Base-by-base conservation (phyloP, 768 basidiomycete species). In the Rhodotorula diobovata region DNA sequence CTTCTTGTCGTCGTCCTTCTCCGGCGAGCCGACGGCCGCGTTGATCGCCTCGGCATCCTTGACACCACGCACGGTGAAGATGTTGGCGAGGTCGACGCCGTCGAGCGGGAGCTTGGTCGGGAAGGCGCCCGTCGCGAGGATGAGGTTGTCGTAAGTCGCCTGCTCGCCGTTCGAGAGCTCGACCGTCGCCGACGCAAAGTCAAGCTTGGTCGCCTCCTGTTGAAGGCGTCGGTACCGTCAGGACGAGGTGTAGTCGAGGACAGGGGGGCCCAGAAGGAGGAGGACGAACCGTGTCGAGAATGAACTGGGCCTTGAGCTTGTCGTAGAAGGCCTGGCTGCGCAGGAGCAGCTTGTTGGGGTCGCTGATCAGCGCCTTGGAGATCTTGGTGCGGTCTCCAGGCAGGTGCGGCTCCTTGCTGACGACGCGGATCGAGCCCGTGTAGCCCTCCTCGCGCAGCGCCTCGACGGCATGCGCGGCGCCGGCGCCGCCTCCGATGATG, bases 321-420 rank as follows among this genome's bases (percentile, higher is more conserved):
- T 73, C 62, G 68, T 92, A 83, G 78, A 89, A 89, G 34, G 88
- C 86, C 25, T 87, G 83, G 4, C 85, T 84, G 28, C 86, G 85
- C 84, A 85, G 90, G 79, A 89, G 86, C 45, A 94, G 80, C 81
- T 92, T 91, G n/a, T 86, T 81, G 3, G 87, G 80, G 76, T 93
- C 90, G 28, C 88, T 88, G 53, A 88, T 84, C 62, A 95, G 86
- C 6, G 87, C 87, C 80, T 96, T 95, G 81, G 90, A 91, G 65
- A 95, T 83, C 81, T 90, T 94, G 54, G 93, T 93, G 70, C 92
- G 85, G 81, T 96, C 93, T 71, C 94, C 89, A 4, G 93, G 93
- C 18, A 87, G 83, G 79, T 93, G 83, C 2, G 83, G 70, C 45
- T 96, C 93, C 77, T 88, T 87, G n/a, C 88, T 86, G 35, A 94